phyloP scores from a whole-genome alignment of 768 basidiomycete species.

The Xanthoconium purpureum region DNA sequence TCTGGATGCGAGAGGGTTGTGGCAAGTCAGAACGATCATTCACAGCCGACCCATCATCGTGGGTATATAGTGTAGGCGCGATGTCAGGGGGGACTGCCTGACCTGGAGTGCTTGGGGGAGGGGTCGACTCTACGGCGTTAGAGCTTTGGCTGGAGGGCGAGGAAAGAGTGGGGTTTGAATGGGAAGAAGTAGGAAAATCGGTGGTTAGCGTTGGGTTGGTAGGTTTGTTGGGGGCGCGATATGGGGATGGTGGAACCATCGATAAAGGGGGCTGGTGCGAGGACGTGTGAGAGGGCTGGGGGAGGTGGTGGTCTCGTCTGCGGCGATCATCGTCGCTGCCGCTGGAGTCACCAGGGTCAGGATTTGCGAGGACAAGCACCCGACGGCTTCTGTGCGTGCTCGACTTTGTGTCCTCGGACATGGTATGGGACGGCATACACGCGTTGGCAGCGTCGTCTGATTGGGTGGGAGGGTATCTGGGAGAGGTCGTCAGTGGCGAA shows the following conservation, averaged over 20 bases:
- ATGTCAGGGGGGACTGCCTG: slow-evolving; percentile 43
- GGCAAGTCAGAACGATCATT: slow-evolving; percentile 30
- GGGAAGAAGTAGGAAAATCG: slow-evolving; percentile 38
- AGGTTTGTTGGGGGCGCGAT: slow-evolving; percentile 20
- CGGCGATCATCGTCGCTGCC: slow-evolving; percentile 37
- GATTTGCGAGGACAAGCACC: slow-evolving; percentile 61
- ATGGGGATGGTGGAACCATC: slow-evolving; percentile 18
- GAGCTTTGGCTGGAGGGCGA: slow-evolving; percentile 72
- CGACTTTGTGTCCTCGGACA: slow-evolving; percentile 62
- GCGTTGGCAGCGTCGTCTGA: slow-evolving; percentile 29
- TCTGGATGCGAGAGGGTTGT: slow-evolving; percentile 32
- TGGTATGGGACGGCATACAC: slow-evolving; percentile 36
- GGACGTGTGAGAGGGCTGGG: slow-evolving; percentile 26
- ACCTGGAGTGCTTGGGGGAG: slow-evolving; percentile 66
- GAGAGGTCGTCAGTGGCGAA: background rate
- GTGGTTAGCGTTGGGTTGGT: slow-evolving; percentile 35
- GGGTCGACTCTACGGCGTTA: slow-evolving; percentile 60
- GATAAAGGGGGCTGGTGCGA: slow-evolving; percentile 26
- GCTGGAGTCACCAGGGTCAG: slow-evolving; percentile 47
- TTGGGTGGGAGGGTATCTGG: slow-evolving; percentile 8
- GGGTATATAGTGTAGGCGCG: slow-evolving; percentile 37
- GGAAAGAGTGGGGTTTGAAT: slow-evolving; percentile 56
- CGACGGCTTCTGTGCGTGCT: slow-evolving; percentile 34
- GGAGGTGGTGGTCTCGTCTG: slow-evolving; percentile 8
- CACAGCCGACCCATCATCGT: slow-evolving; percentile 34